Evolutionary conservation across 805 yeast genomes (phyloP), one percentile per base, ranked within the genome.

Genomic region (Yamadazyma tumulicola): DNA sequence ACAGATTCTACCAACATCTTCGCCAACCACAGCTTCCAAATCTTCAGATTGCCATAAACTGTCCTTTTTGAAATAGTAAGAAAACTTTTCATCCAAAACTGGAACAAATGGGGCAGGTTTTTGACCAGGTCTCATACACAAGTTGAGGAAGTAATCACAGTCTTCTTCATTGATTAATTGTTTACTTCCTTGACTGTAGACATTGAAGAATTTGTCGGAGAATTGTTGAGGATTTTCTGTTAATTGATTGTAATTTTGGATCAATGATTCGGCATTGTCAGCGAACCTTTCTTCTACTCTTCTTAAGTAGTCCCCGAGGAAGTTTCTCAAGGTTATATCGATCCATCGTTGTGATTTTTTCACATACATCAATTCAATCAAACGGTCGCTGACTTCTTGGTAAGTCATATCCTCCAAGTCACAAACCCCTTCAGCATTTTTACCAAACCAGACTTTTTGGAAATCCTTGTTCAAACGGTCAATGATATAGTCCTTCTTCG

Each of bases 21-120:
- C 87, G 48, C 75, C 97, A 47, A 86, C 89, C 57, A 93, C 97
- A 41, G 97, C 85, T 60, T 88, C 97, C 57, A 93, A 76, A 59
- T 86, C 91, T 72, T 93, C 97, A 16, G 96, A 85, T 75, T 93
- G 99, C 98, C 98, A 93, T 61, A 93, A 74, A 19, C 97, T 91
- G 65, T 93, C 99, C 72, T 93, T 93, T 79, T 93, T 93, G 79
- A 93, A 93, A 77, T 85, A 93, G 57, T 82, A 80, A 64, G 93
- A 97, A 54, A 93, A 87, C 70, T 86, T 84, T 48, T 86, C 94
- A 57, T 93, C 96, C 60, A 93, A 74, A 14, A 86, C 84, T 33
- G 99, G 99, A 51, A 93, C 89, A 51, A 93, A 93, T 45, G 98
- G 98, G 57, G 88, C 96, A 21, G 99, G 99, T 69, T 93, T 93